phyloP scores from a whole-genome alignment of 176 grass and related monocot genomes.

The Eremochloa ophiuroides region DNA sequence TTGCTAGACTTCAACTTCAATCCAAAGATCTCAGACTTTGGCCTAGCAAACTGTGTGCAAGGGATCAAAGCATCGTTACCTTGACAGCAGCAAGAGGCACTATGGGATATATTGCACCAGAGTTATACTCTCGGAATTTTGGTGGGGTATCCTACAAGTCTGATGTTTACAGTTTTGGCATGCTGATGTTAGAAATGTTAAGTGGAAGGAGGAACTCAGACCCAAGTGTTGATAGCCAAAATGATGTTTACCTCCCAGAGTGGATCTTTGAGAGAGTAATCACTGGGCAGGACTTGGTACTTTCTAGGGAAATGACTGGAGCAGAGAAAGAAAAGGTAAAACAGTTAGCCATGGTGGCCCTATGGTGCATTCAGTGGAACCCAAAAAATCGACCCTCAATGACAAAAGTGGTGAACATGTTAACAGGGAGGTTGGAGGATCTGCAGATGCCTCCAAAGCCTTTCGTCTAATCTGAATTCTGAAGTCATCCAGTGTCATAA shows the following conservation, averaged over 20 bases:
- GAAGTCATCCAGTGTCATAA: neutral
- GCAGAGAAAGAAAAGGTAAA: neutral
- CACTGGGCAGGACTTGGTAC: conserved; percentile 10
- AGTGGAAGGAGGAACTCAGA: conserved; percentile 46
- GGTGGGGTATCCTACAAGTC: conserved; percentile 24
- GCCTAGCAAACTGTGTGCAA: too few species aligned
- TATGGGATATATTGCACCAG: neutral
- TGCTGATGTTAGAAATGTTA: conserved; percentile 46
- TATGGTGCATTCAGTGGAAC: conserved; percentile 64
- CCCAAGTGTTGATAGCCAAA: conserved; percentile 27
- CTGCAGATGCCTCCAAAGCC: conserved; percentile 43
- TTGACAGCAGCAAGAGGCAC: too few species aligned
- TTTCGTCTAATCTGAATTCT: conserved; percentile 22
- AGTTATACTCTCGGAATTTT: conserved; percentile 31
- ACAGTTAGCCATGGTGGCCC: neutral
- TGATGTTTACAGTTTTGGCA: conserved; percentile 42
- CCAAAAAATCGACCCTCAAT: conserved; percentile 41
- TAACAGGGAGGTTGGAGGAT: conserved; percentile 9
- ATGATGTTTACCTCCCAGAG: conserved; percentile 41
- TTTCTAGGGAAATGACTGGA: neutral
- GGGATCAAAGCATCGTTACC: too few species aligned
- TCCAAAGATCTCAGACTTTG: too few species aligned
- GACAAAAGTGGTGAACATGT: conserved; percentile 45
- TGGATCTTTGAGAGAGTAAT: conserved; percentile 39
- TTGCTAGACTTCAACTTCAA: too few species aligned